These are phyloP conservation scores for Microbotryum violaceum DNA, from an alignment of 1,284 basidiomycete species.

Conservation along the genomic window DNA sequence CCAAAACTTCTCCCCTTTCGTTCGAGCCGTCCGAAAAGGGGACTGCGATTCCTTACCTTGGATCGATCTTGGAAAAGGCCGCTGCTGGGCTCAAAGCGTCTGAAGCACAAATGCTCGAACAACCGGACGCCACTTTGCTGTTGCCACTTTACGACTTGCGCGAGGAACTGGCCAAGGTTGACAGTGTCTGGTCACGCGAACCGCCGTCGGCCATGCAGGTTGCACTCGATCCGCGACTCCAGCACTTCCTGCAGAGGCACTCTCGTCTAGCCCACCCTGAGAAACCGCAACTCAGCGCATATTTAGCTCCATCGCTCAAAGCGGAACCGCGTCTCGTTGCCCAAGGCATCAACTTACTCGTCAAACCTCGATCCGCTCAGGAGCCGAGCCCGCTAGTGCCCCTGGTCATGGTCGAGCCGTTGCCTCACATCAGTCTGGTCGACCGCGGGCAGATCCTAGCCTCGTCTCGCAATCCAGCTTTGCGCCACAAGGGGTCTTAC, in stretches of 20 bases:
- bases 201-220: not conserved
- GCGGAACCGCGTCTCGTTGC: slow-evolving; percentile 1
- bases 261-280: not conserved
- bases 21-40: not conserved
- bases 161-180: not conserved
- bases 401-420: slow-evolving; percentile 7
- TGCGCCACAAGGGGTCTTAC: not conserved
- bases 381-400: slow-evolving; percentile 8
- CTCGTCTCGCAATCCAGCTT: not conserved
- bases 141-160: not conserved
- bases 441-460: slow-evolving; percentile 2
- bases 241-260: not conserved
- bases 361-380: not conserved
- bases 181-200: not conserved
- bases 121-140: not conserved
- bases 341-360: not conserved
- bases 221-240: not conserved
- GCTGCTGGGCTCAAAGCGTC: not conserved
- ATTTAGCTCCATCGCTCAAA: slow-evolving; percentile 5
- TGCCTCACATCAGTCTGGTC: slow-evolving; percentile 13
- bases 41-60: slow-evolving; percentile 6
- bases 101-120: not conserved
- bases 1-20: not conserved
- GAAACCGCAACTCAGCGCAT: slow-evolving; percentile 2
- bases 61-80: slow-evolving; percentile 4